Evolutionary conservation across 2,329 filamentous ascomycete species (phyloP).

Genomic region (Ophiognomonia clavigignenti-juglandacearum): DNA sequence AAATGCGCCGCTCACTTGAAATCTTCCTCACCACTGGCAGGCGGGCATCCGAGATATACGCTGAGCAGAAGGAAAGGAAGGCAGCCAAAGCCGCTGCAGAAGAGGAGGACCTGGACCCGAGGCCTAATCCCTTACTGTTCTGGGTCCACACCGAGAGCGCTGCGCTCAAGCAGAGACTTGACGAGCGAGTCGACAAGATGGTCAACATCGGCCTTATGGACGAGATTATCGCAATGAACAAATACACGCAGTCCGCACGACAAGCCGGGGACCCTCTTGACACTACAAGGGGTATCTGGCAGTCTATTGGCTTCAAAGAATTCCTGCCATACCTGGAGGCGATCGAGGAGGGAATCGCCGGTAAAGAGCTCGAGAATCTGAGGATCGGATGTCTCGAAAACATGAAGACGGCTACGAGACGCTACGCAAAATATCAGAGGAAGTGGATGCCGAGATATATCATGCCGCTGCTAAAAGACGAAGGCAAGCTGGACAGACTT

Average conservation of each 20-base stretch:
- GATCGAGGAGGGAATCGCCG: conserved; percentile 25
- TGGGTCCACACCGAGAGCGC: conserved; percentile 80
- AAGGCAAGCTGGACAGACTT: conserved; percentile 51
- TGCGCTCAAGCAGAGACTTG: conserved; percentile 63
- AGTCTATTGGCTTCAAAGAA: conserved; percentile 94
- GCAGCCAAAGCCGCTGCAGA: conserved; percentile 15
- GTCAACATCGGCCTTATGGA: conserved; percentile 48
- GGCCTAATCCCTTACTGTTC: conserved; percentile 60
- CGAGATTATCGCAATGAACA: conserved; percentile 43
- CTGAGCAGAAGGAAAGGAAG: conserved; percentile 58
- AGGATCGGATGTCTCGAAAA: conserved; percentile 61
- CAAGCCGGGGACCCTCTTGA: conserved; percentile 56
- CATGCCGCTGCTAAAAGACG: conserved; percentile 59
- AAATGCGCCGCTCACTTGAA: conserved; percentile 83
- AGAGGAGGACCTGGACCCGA: conserved; percentile 19
- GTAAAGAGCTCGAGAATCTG: conserved; percentile 46
- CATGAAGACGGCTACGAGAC: conserved; percentile 77
- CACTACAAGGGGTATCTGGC: conserved; percentile 82
- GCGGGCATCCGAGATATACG: conserved; percentile 81
- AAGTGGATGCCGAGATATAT: conserved; percentile 86
- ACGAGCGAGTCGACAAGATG: conserved; percentile 82
- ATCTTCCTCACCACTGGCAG: conserved; percentile 82
- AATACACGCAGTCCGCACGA: conserved; percentile 29
- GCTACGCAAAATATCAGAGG: conserved; percentile 81
- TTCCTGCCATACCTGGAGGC: conserved; percentile 67